Base-by-base conservation (phyloP, 768 basidiomycete species). In the Termitomyces sp. region DNA sequence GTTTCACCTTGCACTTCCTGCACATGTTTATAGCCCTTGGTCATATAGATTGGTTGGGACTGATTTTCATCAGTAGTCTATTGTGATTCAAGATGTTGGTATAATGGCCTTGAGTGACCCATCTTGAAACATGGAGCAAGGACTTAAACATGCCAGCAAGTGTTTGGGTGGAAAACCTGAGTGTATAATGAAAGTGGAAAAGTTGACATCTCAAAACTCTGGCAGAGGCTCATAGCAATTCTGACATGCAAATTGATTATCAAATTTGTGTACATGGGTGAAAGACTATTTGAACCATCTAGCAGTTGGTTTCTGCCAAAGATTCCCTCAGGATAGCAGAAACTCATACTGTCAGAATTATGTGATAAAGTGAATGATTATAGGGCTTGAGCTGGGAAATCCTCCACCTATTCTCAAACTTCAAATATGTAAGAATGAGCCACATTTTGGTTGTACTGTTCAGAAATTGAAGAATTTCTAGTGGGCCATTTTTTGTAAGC, bases 211-310 rank as follows among this genome's bases (percentile, higher is more conserved):
- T n/a, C n/a, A n/a, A n/a, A n/a, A n/a, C n/a, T n/a, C n/a, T n/a
- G n/a, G n/a, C n/a, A n/a, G n/a, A n/a, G n/a, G n/a, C n/a, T n/a
- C n/a, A n/a, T n/a, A n/a, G n/a, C n/a, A n/a, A n/a, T n/a, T n/a
- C n/a, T n/a, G n/a, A n/a, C n/a, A n/a, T n/a, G n/a, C n/a, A n/a
- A n/a, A n/a, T n/a, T n/a, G n/a, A n/a, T n/a, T n/a, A n/a, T n/a
- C n/a, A n/a, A n/a, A n/a, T n/a, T 88, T 89, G 88, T 86, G 88
- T 89, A 89, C 90, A 89, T 88, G 88, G 89, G 88, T 84, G 85
- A 90, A 90, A 90, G 89, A 90, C 88, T 87, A 89, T 90, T 91
- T 86, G 86, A 89, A 88, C 87, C 27, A 45, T 45, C 27, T 45
- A 45, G 44, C 28, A 45, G 44, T 87, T 89, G 86, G 86, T 89